These are phyloP conservation scores for Lumnitzera littorea DNA, from an alignment of 345 rosid species.

Conservation along the genomic window DNA sequence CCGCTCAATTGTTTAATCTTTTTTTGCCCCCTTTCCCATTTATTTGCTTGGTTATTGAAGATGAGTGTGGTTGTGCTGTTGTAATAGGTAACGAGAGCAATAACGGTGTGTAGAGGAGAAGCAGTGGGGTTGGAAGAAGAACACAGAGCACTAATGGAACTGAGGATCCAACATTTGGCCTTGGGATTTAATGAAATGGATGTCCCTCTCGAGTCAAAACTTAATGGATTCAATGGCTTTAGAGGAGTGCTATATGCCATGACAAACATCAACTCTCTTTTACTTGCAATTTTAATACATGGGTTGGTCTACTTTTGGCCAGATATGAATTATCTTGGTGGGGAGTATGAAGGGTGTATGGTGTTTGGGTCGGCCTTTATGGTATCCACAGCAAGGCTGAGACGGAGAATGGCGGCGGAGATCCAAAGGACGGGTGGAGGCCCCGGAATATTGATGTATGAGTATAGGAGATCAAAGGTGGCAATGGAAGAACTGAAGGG, in stretches of 20 bases:
- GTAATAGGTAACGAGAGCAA: conserved; percentile 60
- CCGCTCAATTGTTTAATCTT: no score
- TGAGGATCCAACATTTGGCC: conserved; percentile 53
- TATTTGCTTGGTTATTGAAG: not conserved
- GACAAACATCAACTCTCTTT: conserved; percentile 74
- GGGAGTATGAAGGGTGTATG: conserved; percentile 33
- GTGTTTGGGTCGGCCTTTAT: conserved; percentile 45
- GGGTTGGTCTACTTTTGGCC: conserved; percentile 68
- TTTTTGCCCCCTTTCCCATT: not conserved
- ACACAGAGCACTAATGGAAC: conserved; percentile 70
- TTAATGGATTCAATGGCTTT: conserved; percentile 88
- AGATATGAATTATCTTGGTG: conserved; percentile 21
- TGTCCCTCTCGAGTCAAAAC: conserved; percentile 60
- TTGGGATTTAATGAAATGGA: conserved; percentile 50
- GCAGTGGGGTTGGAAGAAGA: conserved; percentile 74
- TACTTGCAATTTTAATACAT: conserved; percentile 54
- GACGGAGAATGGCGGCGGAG: conserved; percentile 64
- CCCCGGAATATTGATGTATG: conserved; percentile 57
- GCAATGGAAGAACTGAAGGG: conserved; percentile 78
- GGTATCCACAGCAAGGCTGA: conserved; percentile 66
- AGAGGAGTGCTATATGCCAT: conserved; percentile 77
- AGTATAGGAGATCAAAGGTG: conserved; percentile 56
- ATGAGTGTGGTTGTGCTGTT: conserved; percentile 3
- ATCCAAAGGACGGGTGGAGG: conserved; percentile 34
- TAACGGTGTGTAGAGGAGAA: conserved; percentile 67